Evolutionary conservation across 306 rosid species (phyloP).

Genomic region (Ammopiptanthus mongolicus): DNA sequence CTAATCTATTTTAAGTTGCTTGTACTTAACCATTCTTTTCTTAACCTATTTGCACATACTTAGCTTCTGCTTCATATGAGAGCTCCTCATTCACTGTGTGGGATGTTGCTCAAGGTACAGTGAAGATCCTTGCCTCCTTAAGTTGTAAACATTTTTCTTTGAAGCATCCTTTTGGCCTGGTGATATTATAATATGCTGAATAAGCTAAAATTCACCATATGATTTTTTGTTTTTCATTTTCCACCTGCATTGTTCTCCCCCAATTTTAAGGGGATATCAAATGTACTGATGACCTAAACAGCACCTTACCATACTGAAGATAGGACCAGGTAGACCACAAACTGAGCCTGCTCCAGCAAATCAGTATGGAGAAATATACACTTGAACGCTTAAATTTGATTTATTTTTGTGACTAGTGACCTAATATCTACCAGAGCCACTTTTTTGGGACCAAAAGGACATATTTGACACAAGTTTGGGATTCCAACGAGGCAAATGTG

Average conservation of each 20-base stretch:
- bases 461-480: not conserved
- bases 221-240: not conserved
- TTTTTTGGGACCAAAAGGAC: not conserved
- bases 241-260: not conserved
- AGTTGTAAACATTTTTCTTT: not conserved
- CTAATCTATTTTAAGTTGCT: not conserved
- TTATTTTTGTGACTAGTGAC: not conserved
- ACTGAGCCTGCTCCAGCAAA: not conserved
- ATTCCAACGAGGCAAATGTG: not conserved
- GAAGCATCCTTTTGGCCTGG: not conserved
- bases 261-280: constrained; percentile 3
- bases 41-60: constrained; percentile 63
- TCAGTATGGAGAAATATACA: not conserved
- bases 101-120: constrained; percentile 93
- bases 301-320: not conserved
- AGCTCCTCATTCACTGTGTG: constrained; percentile 84
- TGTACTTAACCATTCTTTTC: constrained; percentile 25
- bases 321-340: not conserved
- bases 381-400: not conserved
- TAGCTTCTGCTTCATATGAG: constrained; percentile 87
- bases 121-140: not conserved
- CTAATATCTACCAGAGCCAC: not conserved
- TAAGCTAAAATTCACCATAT: constrained; percentile 1
- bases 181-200: constrained; percentile 8
- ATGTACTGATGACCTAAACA: not conserved